Conservation (phyloP, 495 filamentous ascomycete genomes). For the Aspergillus kassunensis region DNA sequence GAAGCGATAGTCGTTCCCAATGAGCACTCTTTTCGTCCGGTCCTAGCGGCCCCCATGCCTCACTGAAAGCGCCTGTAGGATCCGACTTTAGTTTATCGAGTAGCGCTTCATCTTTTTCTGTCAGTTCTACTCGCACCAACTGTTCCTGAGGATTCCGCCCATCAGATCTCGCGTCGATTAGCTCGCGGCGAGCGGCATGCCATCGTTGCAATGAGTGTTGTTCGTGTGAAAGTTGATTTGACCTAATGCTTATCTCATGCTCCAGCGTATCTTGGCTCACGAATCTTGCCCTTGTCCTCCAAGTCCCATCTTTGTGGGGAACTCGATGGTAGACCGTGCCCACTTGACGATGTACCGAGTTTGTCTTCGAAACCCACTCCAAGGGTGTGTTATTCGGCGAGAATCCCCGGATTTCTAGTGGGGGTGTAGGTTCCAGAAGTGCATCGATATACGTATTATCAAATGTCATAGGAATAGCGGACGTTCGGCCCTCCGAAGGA, state of each 20-base stretch:
- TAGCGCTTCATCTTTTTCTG: conserved; percentile 17
- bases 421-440: too few species aligned
- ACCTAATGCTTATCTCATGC: conserved; percentile 9
- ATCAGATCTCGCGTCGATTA: conserved; percentile 26
- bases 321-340: neutral
- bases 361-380: too few species aligned
- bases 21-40: conserved; percentile 23
- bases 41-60: conserved; percentile 37
- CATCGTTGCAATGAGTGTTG: conserved; percentile 11
- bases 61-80: conserved; percentile 32
- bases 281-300: neutral
- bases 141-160: conserved; percentile 14
- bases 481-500: neutral
- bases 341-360: neutral
- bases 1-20: conserved; percentile 54
- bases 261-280: conserved; percentile 1
- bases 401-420: too few species aligned
- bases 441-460: neutral
- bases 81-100: conserved; percentile 23
- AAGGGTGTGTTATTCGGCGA: too few species aligned
- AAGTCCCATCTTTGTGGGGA: neutral
- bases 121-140: conserved; percentile 13
- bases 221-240: conserved; percentile 14
- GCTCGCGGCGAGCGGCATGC: conserved; percentile 21
- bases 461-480: neutral